These are phyloP conservation scores for Fagus crenata DNA, from an alignment of 306 rosid species.

Conservation along the genomic window DNA sequence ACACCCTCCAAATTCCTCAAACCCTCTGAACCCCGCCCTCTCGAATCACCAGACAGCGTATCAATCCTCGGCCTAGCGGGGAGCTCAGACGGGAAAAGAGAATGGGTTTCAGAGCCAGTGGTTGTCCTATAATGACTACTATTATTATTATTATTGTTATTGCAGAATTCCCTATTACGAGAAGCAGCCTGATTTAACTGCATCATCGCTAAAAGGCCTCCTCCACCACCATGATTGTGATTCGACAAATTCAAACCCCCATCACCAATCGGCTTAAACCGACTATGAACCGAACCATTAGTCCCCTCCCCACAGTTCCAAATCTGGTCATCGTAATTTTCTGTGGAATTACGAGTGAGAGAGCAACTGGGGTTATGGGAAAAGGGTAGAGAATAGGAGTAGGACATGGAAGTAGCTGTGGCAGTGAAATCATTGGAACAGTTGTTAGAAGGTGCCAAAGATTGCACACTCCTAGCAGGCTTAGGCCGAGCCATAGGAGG, in stretches of 20 bases:
- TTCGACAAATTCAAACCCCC: constrained; percentile 60
- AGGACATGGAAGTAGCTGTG: constrained; percentile 76
- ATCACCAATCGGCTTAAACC: constrained; percentile 97
- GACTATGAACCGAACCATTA: constrained; percentile 95
- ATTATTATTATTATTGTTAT: constrained; percentile 1
- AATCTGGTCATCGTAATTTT: constrained; percentile 82
- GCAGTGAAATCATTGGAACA: constrained; percentile 82
- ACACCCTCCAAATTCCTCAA: constrained; percentile 57
- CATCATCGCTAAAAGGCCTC: constrained; percentile 64
- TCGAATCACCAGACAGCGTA: constrained; percentile 68
- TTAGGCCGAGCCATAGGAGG: constrained; percentile 30
- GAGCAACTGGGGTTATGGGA: constrained; percentile 98
- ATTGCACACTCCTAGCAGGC: constrained; percentile 54
- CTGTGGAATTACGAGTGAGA: constrained; percentile 82
- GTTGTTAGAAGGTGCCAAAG: constrained; percentile 49
- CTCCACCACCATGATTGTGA: constrained; percentile 45
- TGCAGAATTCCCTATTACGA: constrained; percentile 38
- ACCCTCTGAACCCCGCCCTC: constrained; percentile 80
- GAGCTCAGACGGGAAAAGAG: constrained; percentile 88
- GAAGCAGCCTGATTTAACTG: constrained; percentile 42
- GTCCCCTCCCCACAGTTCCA: constrained; percentile 99
- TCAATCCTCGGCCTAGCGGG: constrained; percentile 82
- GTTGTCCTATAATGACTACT: constrained; percentile 57
- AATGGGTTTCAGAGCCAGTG: constrained; percentile 76
- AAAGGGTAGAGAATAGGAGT: constrained; percentile 73